Evolutionary conservation across 108 stramenopile genomes (phyloP), one percentile per base, ranked within the genome.

Genomic region (Cyclotella distinguenda): DNA sequence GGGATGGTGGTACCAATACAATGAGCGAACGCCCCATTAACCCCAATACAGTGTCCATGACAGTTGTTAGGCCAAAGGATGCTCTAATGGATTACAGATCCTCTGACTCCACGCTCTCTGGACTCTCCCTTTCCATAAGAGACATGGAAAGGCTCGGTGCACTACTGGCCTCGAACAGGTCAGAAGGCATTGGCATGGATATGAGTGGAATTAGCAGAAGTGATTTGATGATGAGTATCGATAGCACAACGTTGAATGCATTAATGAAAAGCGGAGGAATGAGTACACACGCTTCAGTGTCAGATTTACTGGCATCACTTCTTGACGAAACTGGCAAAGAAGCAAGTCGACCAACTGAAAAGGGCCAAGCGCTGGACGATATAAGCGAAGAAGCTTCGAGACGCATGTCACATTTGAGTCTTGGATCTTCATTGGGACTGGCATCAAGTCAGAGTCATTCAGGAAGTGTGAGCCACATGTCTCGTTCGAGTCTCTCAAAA

Each of bases 191-290:
- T 9, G 44, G 15, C n/a, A 45, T 4, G 19, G 27, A 50, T 27
- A 27, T 27, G 8, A 8, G 34, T 36, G 34, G 34, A 4, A 56
- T 33, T 21, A 43, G 11, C 23, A 12, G 5, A 9, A 43, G 57
- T 61, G 60, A 61, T 19, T 40, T 61, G 16, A 61, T 47, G 60
- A 61, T 61, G 60, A 61, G 60, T 25, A 61, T 61, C 16, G 60
- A 61, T 61, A 61, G 60, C 38, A 11, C 33, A 19, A 47, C 60
- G 6, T 61, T 18, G 31, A 45, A 36, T 33, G 60, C 43, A 10
- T 47, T 61, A 31, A 47, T 33, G 45, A 31, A 28, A 33, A 33
- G 16, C 18, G 16, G 54, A 3, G 40, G 32, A 11, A 27, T 43
- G 40, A 21, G 8, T 18, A 16, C 31, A n/a, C 22, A 59, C 23